Evolutionary conservation across 1,284 basidiomycete species (phyloP).

Genomic region (Trichosporon ovoides): DNA sequence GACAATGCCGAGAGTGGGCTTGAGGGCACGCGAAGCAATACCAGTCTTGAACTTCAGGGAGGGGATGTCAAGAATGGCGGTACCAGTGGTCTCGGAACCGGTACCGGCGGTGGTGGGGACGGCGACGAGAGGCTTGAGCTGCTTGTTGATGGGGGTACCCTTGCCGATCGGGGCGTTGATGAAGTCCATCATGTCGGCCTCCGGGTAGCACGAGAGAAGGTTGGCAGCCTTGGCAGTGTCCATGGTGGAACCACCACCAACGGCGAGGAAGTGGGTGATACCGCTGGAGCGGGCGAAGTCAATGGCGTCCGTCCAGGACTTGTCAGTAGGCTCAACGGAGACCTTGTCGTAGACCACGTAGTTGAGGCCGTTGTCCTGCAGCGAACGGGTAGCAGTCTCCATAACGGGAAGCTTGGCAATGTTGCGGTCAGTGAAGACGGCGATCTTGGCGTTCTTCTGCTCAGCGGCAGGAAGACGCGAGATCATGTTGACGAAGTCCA

Average conservation of each 20-base stretch:
- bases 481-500: constrained; percentile 39
- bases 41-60: constrained; percentile 92
- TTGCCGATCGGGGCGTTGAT: constrained; percentile 95
- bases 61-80: constrained; percentile 81
- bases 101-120: constrained; percentile 92
- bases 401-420: constrained; percentile 76
- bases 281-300: constrained; percentile 77
- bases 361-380: constrained; percentile 44
- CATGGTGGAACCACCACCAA: constrained; percentile 92
- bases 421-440: constrained; percentile 86
- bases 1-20: constrained; percentile 80
- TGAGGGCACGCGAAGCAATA: constrained; percentile 84
- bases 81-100: constrained; percentile 97
- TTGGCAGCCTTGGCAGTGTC: constrained; percentile 95
- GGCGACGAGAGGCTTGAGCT: constrained; percentile 79
- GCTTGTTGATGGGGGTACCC: constrained; percentile 73
- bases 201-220: constrained; percentile 72
- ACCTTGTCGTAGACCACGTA: constrained; percentile 82
- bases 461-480: constrained; percentile 29
- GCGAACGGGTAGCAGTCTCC: constrained; percentile 56
- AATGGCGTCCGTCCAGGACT: constrained; percentile 64
- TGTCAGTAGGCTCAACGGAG: constrained; percentile 86
- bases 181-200: constrained; percentile 88
- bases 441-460: constrained; percentile 59
- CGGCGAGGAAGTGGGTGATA: constrained; percentile 89